Evolutionary conservation across 805 yeast genomes (phyloP).

Genomic region (Ogataea paradorogensis): DNA sequence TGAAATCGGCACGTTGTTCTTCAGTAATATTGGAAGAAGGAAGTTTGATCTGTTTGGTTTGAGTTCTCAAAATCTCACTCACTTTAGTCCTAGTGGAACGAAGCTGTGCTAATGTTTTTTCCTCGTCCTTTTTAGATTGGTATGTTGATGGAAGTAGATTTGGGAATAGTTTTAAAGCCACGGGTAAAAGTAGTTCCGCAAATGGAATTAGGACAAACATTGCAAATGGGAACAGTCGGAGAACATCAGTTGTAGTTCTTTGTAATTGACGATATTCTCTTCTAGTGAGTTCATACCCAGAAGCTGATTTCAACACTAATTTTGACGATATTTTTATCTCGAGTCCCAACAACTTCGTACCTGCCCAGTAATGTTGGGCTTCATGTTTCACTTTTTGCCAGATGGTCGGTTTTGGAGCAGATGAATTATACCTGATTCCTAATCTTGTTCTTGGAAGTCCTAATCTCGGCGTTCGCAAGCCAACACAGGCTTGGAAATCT

Average conservation of each 20-base stretch:
- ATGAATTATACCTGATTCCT: constrained; percentile 3
- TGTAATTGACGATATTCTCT: constrained; percentile 86
- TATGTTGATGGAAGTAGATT: constrained; percentile 91
- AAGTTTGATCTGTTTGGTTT: constrained; percentile 71
- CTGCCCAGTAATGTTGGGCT: constrained; percentile 88
- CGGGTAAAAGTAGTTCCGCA: constrained; percentile 88
- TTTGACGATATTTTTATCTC: constrained; percentile 84
- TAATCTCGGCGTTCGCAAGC: background rate
- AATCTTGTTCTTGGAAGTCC: background rate
- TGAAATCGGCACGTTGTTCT: constrained; percentile 72
- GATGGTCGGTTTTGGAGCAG: constrained; percentile 48
- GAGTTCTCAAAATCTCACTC: constrained; percentile 57
- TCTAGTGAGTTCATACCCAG: constrained; percentile 89
- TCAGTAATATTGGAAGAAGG: constrained; percentile 63
- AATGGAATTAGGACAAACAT: constrained; percentile 88
- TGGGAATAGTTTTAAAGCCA: constrained; percentile 88
- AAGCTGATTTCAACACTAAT: constrained; percentile 71
- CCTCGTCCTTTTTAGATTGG: constrained; percentile 58
- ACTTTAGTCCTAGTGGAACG: constrained; percentile 61
- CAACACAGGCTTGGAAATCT: background rate
- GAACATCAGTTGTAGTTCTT: constrained; percentile 81
- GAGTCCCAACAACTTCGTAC: constrained; percentile 87
- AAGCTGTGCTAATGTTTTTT: constrained; percentile 50
- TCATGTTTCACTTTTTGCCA: constrained; percentile 89
- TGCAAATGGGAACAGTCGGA: constrained; percentile 86